Conservation (phyloP, 2,329 filamentous ascomycete species). For the Fusarium illudens region DNA sequence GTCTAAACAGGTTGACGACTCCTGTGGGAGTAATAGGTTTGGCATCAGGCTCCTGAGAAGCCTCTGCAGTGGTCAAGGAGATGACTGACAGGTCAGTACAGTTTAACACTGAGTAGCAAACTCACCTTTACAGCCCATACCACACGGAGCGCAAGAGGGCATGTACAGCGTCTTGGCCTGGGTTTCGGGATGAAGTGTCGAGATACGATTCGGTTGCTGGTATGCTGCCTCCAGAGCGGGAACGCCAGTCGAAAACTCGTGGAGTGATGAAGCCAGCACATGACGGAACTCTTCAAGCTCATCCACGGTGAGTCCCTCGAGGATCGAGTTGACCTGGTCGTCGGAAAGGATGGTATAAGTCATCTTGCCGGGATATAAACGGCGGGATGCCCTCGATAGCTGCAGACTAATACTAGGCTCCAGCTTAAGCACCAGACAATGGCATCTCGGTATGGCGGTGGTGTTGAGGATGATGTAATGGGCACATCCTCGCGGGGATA, state of each 20-base stretch:
- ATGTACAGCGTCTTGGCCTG: slow-evolving; percentile 75
- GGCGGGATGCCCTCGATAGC: neutral
- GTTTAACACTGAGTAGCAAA: neutral
- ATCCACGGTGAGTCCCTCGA: slow-evolving; percentile 61
- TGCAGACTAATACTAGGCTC: neutral
- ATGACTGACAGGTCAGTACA: slow-evolving; percentile 59
- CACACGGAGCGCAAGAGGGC: slow-evolving; percentile 71
- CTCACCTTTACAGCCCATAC: slow-evolving; percentile 74
- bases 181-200: slow-evolving; percentile 57
- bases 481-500: slow-evolving; percentile 17
- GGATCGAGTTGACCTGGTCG: slow-evolving; percentile 61
- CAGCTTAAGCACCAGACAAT: neutral
- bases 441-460: neutral
- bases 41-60: slow-evolving; percentile 39
- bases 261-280: slow-evolving; percentile 60
- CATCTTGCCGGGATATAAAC: slow-evolving; percentile 50
- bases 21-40: slow-evolving; percentile 64
- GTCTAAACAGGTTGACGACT: slow-evolving; percentile 73
- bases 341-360: slow-evolving; percentile 67
- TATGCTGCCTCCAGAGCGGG: slow-evolving; percentile 55
- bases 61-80: slow-evolving; percentile 61
- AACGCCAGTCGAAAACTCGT: slow-evolving; percentile 68
- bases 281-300: slow-evolving; percentile 63
- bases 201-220: slow-evolving; percentile 64
- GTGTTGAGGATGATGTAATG: slow-evolving; percentile 36